phyloP scores from a whole-genome alignment of 768 basidiomycete genomes.

The Cantharellus anzutake region DNA sequence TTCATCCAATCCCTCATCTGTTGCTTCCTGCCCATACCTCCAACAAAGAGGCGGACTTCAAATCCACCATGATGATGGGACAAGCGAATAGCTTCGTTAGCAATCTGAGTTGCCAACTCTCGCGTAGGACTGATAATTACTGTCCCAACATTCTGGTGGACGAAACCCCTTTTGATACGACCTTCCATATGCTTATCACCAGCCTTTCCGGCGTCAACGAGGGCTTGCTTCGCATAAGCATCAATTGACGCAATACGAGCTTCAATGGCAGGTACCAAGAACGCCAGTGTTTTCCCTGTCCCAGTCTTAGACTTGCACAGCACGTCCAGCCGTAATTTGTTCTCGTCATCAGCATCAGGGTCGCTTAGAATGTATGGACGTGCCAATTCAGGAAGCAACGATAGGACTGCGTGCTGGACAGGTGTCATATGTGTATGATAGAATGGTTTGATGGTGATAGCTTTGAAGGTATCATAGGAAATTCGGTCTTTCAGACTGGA shows the following conservation, averaged over 20 bases:
- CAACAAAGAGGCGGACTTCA: constrained; percentile 56
- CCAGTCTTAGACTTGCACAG: constrained; percentile 79
- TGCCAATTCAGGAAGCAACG: constrained; percentile 51
- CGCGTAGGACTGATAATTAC: constrained; percentile 80
- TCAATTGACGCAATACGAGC: constrained; percentile 44
- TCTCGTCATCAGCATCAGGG: constrained; percentile 10
- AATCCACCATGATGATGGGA: constrained; percentile 40
- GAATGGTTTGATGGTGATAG: constrained; percentile 47
- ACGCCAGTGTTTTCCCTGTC: constrained; percentile 77
- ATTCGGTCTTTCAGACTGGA: constrained; percentile 17
- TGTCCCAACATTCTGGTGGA: constrained; percentile 37
- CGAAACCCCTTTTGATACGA: constrained; percentile 23
- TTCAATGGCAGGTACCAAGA: constrained; percentile 75
- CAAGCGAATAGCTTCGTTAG: constrained; percentile 56
- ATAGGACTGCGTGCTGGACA: constrained; percentile 66
- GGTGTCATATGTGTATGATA: constrained; percentile 50
- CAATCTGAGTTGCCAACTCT: constrained; percentile 80
- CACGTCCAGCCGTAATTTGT: constrained; percentile 33
- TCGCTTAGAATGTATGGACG: constrained; percentile 26
- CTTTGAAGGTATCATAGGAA: constrained; percentile 26
- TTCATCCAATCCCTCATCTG: constrained; percentile 53
- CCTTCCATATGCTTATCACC: constrained; percentile 9
- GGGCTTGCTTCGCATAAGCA: constrained; percentile 22
- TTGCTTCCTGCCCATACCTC: constrained; percentile 42
- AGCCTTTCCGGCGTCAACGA: constrained; percentile 22